These are phyloP conservation scores for Coleophoma eucalyptorum DNA, from an alignment of 2,329 filamentous ascomycete genomes.

Conservation along the genomic window DNA sequence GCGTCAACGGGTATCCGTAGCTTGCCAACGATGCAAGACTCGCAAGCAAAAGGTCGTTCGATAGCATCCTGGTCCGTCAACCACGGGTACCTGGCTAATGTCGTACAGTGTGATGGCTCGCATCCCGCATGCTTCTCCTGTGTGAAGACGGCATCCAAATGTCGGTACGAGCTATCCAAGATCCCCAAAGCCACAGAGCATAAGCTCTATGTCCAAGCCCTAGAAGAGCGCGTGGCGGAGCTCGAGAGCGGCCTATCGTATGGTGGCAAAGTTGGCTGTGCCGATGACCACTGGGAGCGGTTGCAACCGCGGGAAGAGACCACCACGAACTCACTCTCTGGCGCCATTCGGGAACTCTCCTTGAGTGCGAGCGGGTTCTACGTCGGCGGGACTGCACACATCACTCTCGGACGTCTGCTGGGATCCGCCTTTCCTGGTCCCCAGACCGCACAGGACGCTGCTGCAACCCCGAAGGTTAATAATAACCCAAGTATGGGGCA, in stretches of 20 bases:
- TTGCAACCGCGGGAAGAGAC: neutral
- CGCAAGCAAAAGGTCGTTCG: too few relatives aligned
- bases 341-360: neutral
- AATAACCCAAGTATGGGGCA: too few relatives aligned
- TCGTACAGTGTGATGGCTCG: too few relatives aligned
- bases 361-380: neutral
- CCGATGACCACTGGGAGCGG: constrained; percentile 35
- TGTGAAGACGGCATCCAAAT: constrained; percentile 44
- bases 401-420: neutral
- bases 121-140: too few relatives aligned
- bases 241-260: neutral
- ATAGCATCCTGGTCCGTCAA: too few relatives aligned
- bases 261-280: neutral
- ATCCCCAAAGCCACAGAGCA: constrained; percentile 48
- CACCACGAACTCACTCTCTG: neutral
- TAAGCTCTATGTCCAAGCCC: constrained; percentile 25
- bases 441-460: neutral
- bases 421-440: neutral
- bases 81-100: too few relatives aligned
- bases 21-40: too few relatives aligned
- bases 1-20: too few relatives aligned
- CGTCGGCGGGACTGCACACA: neutral
- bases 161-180: constrained; percentile 60
- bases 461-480: too few relatives aligned
- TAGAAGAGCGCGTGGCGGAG: constrained; percentile 59